These are phyloP conservation scores for Croton setiger DNA, from an alignment of 441 rosid species.

Conservation along the genomic window DNA sequence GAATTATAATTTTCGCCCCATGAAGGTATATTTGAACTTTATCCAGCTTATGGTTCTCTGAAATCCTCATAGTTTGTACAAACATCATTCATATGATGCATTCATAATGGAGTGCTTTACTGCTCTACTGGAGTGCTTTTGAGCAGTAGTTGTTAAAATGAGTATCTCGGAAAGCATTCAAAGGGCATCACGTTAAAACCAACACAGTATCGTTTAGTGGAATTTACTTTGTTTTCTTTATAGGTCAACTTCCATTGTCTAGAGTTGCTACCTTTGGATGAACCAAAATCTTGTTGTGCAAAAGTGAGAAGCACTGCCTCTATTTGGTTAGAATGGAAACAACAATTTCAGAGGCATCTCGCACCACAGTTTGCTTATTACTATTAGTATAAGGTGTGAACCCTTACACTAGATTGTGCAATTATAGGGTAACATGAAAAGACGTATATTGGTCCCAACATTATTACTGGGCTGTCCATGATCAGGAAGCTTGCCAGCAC, in stretches of 20 bases:
- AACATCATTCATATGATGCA: neutral
- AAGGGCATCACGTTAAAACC: neutral
- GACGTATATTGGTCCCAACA: neutral
- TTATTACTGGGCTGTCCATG: neutral
- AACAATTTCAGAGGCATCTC: slow-evolving; percentile 10
- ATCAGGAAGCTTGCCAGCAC: neutral
- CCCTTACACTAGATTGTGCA: neutral
- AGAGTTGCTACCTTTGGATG: neutral
- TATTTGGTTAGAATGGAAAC: neutral
- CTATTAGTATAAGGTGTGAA: neutral
- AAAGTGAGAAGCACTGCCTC: neutral
- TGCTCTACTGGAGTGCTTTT: neutral
- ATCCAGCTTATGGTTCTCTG: too few species aligned
- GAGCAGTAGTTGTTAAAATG: neutral
- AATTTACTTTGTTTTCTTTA: neutral
- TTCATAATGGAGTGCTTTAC: neutral
- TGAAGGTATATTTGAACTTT: neutral
- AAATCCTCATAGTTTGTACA: neutral
- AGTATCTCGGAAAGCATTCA: neutral
- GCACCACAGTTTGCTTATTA: too few species aligned
- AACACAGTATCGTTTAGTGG: neutral
- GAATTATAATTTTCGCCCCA: neutral
- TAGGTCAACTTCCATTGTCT: neutral
- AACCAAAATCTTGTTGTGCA: neutral
- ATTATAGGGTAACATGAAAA: neutral